phyloP scores from a whole-genome alignment of 345 rosid genomes.

The Toxicodendron radicans region DNA sequence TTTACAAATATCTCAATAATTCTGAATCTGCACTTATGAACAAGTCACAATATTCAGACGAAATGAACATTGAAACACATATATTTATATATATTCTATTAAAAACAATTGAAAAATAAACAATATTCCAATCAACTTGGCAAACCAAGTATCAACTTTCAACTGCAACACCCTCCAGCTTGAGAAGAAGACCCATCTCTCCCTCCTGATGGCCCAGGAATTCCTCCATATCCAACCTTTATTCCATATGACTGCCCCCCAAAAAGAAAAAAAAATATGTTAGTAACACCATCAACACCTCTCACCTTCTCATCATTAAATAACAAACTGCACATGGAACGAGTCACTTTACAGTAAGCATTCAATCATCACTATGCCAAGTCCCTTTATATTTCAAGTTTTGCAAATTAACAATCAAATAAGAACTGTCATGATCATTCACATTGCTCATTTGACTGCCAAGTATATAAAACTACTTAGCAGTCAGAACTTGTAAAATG shows the following conservation, averaged over 20 bases:
- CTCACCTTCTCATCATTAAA: background rate
- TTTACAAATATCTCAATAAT: constrained; percentile 9
- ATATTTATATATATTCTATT: background rate
- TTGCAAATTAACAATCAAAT: background rate
- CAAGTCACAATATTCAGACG: constrained; percentile 1
- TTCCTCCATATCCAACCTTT: constrained; percentile 95
- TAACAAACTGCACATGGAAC: background rate
- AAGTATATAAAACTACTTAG: background rate
- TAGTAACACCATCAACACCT: constrained; percentile 15
- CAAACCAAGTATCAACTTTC: constrained; percentile 20
- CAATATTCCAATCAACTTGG: background rate
- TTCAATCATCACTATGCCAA: background rate
- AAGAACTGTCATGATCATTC: background rate
- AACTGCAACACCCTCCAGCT: constrained; percentile 89
- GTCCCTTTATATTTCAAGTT: background rate
- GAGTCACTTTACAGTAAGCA: background rate
- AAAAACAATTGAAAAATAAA: background rate
- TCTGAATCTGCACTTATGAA: constrained; percentile 13
- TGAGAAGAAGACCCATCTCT: constrained; percentile 81
- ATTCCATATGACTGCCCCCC: constrained; percentile 82
- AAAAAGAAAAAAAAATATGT: background rate
- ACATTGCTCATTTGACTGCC: background rate
- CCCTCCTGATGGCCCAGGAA: constrained; percentile 92
- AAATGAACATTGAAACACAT: background rate
- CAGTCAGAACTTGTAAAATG: background rate